phyloP scores from a whole-genome alignment of 331 rosid species.

The Quercus tomentella region DNA sequence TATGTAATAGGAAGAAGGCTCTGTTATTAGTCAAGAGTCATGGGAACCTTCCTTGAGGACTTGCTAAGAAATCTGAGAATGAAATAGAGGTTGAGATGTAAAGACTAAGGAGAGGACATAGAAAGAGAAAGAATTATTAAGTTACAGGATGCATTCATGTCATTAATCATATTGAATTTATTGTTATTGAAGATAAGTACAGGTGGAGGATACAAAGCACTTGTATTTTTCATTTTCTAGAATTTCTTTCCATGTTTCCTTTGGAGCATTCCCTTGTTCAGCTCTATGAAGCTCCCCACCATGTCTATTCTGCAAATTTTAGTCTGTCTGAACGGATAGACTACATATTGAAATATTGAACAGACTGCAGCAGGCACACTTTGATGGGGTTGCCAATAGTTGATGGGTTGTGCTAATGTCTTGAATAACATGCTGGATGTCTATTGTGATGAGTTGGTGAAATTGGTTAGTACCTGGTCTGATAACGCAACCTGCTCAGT shows the following conservation, averaged over 20 bases:
- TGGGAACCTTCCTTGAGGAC: neutral
- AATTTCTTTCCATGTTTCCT: neutral
- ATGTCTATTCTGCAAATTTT: neutral
- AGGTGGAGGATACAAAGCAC: neutral
- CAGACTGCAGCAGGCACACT: neutral
- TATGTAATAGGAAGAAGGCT: neutral
- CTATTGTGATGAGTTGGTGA: neutral
- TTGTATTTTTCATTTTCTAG: neutral
- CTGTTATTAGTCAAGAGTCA: neutral
- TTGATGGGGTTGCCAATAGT: neutral
- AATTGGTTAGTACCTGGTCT: neutral
- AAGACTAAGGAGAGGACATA: neutral
- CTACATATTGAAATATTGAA: no score
- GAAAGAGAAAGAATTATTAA: neutral
- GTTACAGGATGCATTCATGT: neutral
- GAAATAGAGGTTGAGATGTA: neutral
- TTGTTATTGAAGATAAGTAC: neutral
- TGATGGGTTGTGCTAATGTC: neutral
- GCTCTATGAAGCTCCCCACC: neutral
- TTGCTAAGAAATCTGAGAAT: neutral
- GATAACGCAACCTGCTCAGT: neutral
- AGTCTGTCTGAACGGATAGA: neutral
- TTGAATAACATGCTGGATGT: neutral
- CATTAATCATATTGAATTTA: neutral
- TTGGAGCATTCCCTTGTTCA: neutral